Percentiles rank a stretch among this genome's conserved stretches.
Conservation (phyloP, 2,329 filamentous ascomycete genomes). For the Chrysoporthe austroafricana region DNA sequence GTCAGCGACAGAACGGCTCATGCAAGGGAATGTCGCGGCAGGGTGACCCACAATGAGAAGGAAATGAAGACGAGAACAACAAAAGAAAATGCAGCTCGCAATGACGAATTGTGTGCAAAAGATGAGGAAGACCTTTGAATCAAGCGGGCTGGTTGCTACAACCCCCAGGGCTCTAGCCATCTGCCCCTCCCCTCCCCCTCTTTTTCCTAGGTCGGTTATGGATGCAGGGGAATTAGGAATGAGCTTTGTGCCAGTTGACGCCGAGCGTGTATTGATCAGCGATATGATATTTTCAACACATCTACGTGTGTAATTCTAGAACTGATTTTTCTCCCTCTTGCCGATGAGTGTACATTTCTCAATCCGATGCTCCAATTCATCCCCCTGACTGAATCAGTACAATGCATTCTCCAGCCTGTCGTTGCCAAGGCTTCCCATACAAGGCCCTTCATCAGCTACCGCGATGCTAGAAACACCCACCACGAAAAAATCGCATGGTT, state of each 20-base stretch:
- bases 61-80: neutral
- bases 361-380: neutral
- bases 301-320: neutral
- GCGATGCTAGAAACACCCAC: slow-evolving; percentile 4
- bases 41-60: slow-evolving; percentile 2
- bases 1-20: slow-evolving; percentile 2
- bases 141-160: neutral
- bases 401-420: neutral
- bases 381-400: neutral
- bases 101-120: neutral
- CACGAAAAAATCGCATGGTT: neutral
- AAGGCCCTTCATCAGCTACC: neutral
- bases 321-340: neutral
- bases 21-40: slow-evolving; percentile 1
- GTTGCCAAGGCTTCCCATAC: slow-evolving; percentile 1
- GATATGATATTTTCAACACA: neutral
- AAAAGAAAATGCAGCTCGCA: slow-evolving; percentile 8
- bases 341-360: neutral
- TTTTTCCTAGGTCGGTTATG: slow-evolving; percentile 6
- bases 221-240: slow-evolving; percentile 1
- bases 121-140: slow-evolving; percentile 5
- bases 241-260: neutral
- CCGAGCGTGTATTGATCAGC: neutral
- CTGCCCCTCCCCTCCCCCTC: slow-evolving; percentile 9
- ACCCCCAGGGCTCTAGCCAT: slow-evolving; percentile 5